Base-by-base conservation (phyloP, 306 rosid genomes). In the Medicago lupulina region DNA sequence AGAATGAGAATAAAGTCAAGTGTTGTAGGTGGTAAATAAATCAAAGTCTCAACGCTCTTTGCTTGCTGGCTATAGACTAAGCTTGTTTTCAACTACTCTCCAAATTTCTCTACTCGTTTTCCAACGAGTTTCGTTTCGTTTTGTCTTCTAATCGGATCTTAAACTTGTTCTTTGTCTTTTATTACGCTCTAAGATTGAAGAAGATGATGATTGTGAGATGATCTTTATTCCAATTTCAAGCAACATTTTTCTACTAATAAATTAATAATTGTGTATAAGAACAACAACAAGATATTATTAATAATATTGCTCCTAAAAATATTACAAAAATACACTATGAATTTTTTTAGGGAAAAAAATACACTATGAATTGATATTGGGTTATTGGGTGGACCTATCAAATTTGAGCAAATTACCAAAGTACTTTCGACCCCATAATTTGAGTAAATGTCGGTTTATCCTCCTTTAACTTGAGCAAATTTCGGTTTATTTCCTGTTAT, bases 131-230 rank as follows among this genome's bases (percentile, higher is more conserved):
- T 79, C 62, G 65, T 59, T 25, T 10, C 13, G 38, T 58, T 43
- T 77, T 62, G 46, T 72, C 19, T n/a, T 75, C 43, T n/a, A 81
- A 79, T 85, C 66, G 78, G 85, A 82, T 87, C 86, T 79, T 21
- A 40, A 60, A 67, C 9, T 41, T 17, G 13, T 21, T 18, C 28
- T 25, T 67, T 76, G 87, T 76, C 80, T 76, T 71, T 70, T 78
- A 63, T 50, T 71, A 10, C 14, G 13, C 55, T 41, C 66, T 21
- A 60, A 64, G 46, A 69, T 73, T 69, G 63, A 68, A 58, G 43
- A 50, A n/a, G 62, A 41, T 25, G 62, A 51, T 12, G 23, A 18
- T 53, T 77, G 28, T 55, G 66, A 68, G 54, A 62, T 13, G 17
- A 28, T 59, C 81, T 64, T 49, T 69, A 68, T 81, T 78, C 71